Base-by-base conservation (phyloP, 2,329 filamentous ascomycete genomes). In the Aspergillus calidoustus region DNA sequence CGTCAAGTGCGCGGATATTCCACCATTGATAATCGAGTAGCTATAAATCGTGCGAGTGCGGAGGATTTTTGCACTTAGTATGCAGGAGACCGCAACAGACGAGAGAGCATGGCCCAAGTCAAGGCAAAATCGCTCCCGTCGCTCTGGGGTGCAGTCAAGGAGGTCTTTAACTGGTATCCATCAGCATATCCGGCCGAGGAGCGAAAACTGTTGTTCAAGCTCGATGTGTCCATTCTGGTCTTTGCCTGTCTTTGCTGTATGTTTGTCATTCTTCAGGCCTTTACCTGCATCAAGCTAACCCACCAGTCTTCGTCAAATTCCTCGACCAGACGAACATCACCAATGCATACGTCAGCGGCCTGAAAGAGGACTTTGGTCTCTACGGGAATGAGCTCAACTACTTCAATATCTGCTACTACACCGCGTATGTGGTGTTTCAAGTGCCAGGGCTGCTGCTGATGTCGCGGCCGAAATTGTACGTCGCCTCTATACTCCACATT, bases 131-230 rank as follows among this genome's bases (percentile, higher is more conserved):
- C 48, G 2, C 64, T 55, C 23, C 9, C 31, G 4, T 61, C 61
- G 30, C 58, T 61, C 15, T 61, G 65, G 53, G 67, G 61, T 6
- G 48, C 72, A 1, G n/a, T 73, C 15, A 74, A 74, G 28, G 72
- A 74, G 48, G 59, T 75, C 1, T 74, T 75, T 54, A 74, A 74
- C 46, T 75, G 73, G 72, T 75, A 75, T 58, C 72, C 73, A 1
- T 69, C 71, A 3, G 41, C 64, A 0, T 74, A 74, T 66, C 68
- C 71, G 17, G 41, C 64, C 0, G 67, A 72, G n/a, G 73, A 75
- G 46, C 65, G 68, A 60, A 72, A 66, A 60, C 53, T 75, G 19
- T 56, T 75, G 0, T 72, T 74, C 57, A 75, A 74, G 41, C 56
- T 75, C 5, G 73, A 75, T 54, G 53, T 75, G 11, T 75, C 71